Evolutionary conservation across 2,329 filamentous ascomycete species (phyloP).

Genomic region (Peltaster fructicola): DNA sequence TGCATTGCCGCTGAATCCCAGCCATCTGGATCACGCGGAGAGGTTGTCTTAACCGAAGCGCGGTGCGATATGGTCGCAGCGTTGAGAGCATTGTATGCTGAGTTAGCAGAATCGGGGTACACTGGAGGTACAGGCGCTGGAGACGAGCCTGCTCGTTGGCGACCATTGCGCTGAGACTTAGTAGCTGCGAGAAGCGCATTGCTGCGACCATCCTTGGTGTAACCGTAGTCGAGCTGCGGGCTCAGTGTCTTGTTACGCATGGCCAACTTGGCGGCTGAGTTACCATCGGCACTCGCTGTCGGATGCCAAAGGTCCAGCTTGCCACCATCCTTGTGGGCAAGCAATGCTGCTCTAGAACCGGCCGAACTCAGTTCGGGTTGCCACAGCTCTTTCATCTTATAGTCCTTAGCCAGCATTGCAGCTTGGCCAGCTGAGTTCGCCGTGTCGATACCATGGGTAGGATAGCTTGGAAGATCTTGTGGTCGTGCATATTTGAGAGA

Average conservation of each 20-base stretch:
- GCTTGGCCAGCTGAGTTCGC: conserved; percentile 44
- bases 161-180: conserved; percentile 48
- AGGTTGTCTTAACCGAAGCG: conserved; percentile 18
- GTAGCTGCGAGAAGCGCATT: conserved; percentile 60
- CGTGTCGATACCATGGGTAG: conserved; percentile 51
- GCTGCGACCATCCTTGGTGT: conserved; percentile 35
- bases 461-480: conserved; percentile 57
- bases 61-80: conserved; percentile 54
- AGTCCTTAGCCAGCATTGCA: conserved; percentile 41
- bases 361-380: conserved; percentile 45
- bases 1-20: conserved; percentile 35
- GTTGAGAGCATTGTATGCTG: conserved; percentile 50
- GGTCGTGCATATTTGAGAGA: conserved; percentile 56
- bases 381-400: conserved; percentile 44
- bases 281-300: conserved; percentile 34
- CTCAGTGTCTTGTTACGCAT: conserved; percentile 36
- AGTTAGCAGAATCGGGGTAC: conserved; percentile 41
- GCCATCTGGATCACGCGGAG: conserved; percentile 19
- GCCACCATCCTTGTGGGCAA: conserved; percentile 39
- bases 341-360: conserved; percentile 56
- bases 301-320: conserved; percentile 36
- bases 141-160: conserved; percentile 47
- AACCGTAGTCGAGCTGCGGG: conserved; percentile 28
- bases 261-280: conserved; percentile 53
- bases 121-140: conserved; percentile 22